phyloP scores from a whole-genome alignment of 306 rosid genomes.

The Medicago arabica region DNA sequence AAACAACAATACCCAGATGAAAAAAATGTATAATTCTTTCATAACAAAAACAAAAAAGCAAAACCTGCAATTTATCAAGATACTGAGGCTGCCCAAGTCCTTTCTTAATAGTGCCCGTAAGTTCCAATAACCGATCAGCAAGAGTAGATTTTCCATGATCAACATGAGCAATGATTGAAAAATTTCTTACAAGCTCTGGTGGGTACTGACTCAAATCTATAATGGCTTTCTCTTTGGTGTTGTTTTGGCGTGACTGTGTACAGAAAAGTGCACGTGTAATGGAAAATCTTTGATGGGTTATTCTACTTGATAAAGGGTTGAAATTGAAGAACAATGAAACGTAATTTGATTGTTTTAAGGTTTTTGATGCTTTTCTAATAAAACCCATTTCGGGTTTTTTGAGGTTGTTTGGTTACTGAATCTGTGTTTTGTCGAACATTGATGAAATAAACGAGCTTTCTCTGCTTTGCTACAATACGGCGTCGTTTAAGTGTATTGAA shows the following conservation, averaged over 20 bases:
- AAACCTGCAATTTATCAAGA: conserved; percentile 88
- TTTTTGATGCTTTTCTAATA: conserved; percentile 62
- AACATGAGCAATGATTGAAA: conserved; percentile 80
- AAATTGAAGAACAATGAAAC: conserved; percentile 36
- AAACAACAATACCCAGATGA: conserved; percentile 6
- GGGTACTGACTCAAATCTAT: conserved; percentile 77
- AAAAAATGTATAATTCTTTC: not conserved
- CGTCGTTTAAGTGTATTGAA: conserved; percentile 17
- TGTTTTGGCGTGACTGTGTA: conserved; percentile 63
- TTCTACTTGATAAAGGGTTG: conserved; percentile 33
- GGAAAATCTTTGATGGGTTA: conserved; percentile 40
- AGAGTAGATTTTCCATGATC: conserved; percentile 90
- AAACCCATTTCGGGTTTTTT: conserved; percentile 79
- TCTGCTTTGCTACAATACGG: not conserved
- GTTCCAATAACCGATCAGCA: conserved; percentile 89
- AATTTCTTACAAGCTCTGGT: conserved; percentile 74
- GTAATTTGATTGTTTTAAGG: conserved; percentile 54
- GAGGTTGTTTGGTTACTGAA: conserved; percentile 17
- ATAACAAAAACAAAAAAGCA: not conserved
- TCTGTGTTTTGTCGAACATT: conserved; percentile 1
- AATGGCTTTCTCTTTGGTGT: conserved; percentile 48
- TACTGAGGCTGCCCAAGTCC: conserved; percentile 95
- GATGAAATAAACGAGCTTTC: not conserved
- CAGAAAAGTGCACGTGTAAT: conserved; percentile 55
- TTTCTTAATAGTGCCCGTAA: conserved; percentile 88